Evolutionary conservation across 768 basidiomycete genomes (phyloP).

Genomic region (Pleurotus ostreatus): DNA sequence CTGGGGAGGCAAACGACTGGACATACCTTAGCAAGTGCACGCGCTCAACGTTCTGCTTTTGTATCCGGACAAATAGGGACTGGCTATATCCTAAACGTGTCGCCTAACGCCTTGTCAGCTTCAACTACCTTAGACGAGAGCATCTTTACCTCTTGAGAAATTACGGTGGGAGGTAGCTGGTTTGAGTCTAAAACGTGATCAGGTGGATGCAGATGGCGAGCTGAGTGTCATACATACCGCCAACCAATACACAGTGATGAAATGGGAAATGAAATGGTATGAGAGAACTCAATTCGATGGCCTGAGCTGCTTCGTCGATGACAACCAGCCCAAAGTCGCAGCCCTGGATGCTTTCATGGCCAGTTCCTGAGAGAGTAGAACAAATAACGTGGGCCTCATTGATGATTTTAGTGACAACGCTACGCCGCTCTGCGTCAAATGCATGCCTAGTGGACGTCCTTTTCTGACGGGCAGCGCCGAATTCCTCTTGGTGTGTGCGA

Average conservation of each 20-base stretch:
- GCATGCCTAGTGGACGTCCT: slow-evolving; percentile 77
- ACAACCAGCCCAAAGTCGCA: slow-evolving; percentile 94
- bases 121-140: not conserved
- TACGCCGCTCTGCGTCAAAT: slow-evolving; percentile 77
- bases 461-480: slow-evolving; percentile 79
- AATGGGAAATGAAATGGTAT: slow-evolving; percentile 92
- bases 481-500: slow-evolving; percentile 57
- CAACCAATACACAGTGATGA: slow-evolving; percentile 87
- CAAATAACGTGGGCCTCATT: slow-evolving; percentile 92
- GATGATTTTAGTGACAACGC: slow-evolving; percentile 70
- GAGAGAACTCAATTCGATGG: slow-evolving; percentile 90
- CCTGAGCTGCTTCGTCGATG: slow-evolving; percentile 97
- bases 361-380: slow-evolving; percentile 88
- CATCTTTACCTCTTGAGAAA: slow-evolving; percentile 39
- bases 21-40: slow-evolving; percentile 86
- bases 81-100: slow-evolving; percentile 64
- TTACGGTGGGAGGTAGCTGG: slow-evolving; percentile 89
- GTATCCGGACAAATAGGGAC: slow-evolving; percentile 88
- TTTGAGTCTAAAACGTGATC: slow-evolving; percentile 54
- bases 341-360: slow-evolving; percentile 78
- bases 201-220: not conserved
- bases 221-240: slow-evolving; percentile 24
- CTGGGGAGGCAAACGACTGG: not conserved
- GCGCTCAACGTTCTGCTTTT: slow-evolving; percentile 72
- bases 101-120: slow-evolving; percentile 26